These are phyloP conservation scores for Apophysomyces elegans DNA, from an alignment of 371 early-diverging fungal species.

Conservation along the genomic window DNA sequence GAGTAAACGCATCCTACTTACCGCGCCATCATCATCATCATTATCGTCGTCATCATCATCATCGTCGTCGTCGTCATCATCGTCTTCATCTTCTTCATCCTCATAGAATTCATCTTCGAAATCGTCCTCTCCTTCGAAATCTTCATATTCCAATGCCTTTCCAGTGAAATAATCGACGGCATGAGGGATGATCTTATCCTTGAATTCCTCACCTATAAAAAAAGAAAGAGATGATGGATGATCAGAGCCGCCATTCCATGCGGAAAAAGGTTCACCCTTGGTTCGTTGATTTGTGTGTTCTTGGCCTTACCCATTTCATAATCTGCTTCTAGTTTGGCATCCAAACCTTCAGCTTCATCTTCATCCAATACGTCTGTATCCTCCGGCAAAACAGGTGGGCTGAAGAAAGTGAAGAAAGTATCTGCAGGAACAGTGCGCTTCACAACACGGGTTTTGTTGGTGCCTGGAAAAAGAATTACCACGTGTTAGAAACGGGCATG, in stretches of 20 bases:
- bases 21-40: constrained; percentile 65
- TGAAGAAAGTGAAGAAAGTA: constrained; percentile 96
- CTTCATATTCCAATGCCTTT: constrained; percentile 86
- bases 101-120: constrained; percentile 71
- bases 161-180: constrained; percentile 99
- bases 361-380: constrained; percentile 77
- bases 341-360: constrained; percentile 77
- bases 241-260: not conserved
- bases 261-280: no score
- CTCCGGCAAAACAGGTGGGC: constrained; percentile 75
- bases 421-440: constrained; percentile 93
- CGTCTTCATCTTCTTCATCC: constrained; percentile 72
- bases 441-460: constrained; percentile 97
- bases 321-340: constrained; percentile 86
- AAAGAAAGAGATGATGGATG: not conserved
- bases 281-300: no score
- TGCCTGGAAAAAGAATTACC: constrained; percentile 39
- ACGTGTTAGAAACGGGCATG: no score
- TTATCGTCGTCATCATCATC: constrained; percentile 51
- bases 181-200: constrained; percentile 93
- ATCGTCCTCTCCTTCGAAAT: constrained; percentile 69
- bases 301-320: constrained; percentile 79
- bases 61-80: constrained; percentile 54
- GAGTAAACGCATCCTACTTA: constrained; percentile 34
- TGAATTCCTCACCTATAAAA: constrained; percentile 79